Evolutionary conservation across 2,329 filamentous ascomycete genomes (phyloP).

Genomic region (Raffaelea albimanens): DNA sequence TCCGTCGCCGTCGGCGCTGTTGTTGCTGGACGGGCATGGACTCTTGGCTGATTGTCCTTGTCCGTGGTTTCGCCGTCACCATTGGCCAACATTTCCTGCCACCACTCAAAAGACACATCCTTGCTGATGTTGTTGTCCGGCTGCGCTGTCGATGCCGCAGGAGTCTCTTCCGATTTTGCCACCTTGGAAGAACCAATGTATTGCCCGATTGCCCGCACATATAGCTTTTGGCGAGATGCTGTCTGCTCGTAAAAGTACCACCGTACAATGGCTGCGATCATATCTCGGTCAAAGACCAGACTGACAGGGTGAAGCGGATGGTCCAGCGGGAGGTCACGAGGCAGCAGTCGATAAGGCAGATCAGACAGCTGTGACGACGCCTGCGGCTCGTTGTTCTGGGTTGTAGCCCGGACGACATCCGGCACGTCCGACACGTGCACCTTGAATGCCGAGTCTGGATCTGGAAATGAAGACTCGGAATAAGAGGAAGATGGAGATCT

Average conservation of each 20-base stretch:
- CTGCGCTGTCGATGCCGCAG: background rate
- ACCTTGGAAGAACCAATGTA: no score
- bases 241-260: conserved; percentile 34
- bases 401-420: conserved; percentile 12
- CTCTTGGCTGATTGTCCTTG: background rate
- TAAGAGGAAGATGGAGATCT: background rate
- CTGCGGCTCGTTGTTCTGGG: background rate
- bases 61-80: background rate
- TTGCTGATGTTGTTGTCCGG: no score
- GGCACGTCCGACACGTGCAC: conserved; percentile 36
- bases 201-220: background rate
- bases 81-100: no score
- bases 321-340: conserved; percentile 30
- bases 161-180: no score
- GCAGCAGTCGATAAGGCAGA: conserved; percentile 24
- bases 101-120: no score
- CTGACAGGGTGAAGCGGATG: conserved; percentile 36
- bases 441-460: conserved; percentile 27
- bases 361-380: conserved; percentile 3
- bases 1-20: background rate
- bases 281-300: conserved; percentile 29
- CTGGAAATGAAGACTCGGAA: conserved; percentile 7
- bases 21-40: background rate
- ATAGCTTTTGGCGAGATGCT: conserved; percentile 10
- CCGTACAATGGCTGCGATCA: conserved; percentile 9